Evolutionary conservation across 176 grass and related monocot species (phyloP).

Genomic region (Aechmea fasciata): DNA sequence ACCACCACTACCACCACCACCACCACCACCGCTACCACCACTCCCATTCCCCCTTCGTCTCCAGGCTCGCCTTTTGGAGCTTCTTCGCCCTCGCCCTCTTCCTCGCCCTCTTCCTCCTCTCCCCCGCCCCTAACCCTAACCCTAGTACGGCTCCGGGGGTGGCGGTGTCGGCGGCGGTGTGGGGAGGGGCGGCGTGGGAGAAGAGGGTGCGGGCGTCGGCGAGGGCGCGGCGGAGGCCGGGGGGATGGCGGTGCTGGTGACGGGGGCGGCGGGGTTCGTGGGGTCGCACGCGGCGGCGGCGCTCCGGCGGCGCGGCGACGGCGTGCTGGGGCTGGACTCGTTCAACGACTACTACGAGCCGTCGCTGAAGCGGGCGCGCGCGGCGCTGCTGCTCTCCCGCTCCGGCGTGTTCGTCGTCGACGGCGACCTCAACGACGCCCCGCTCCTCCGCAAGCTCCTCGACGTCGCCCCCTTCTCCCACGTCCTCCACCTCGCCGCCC

Average conservation of each 20-base stretch:
- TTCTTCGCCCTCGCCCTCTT: conserved; percentile 68
- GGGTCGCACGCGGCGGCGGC: conserved; percentile 66
- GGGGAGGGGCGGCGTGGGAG: conserved; percentile 76
- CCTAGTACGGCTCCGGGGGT: not conserved
- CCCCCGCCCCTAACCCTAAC: not conserved
- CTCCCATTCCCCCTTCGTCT: conserved; percentile 29
- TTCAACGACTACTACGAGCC: conserved; percentile 91
- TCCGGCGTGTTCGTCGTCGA: conserved; percentile 71
- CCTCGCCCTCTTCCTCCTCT: conserved; percentile 64
- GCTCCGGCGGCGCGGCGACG: conserved; percentile 60
- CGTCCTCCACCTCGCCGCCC: conserved; percentile 85
- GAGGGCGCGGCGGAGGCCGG: conserved; percentile 30
- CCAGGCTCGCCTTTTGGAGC: conserved; percentile 73
- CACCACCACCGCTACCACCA: conserved; percentile 55
- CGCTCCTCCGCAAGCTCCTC: conserved; percentile 67
- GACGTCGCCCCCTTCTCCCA: conserved; percentile 86
- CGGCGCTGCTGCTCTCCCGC: conserved; percentile 41
- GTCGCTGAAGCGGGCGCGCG: conserved; percentile 56
- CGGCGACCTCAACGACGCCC: conserved; percentile 63
- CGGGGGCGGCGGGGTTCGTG: conserved; percentile 67
- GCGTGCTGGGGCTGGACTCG: conserved; percentile 70
- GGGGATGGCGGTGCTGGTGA: conserved; percentile 61
- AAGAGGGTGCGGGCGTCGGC: conserved; percentile 69
- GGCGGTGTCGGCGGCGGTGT: conserved; percentile 1
- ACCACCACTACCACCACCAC: conserved; percentile 75